Conservation (phyloP, 768 basidiomycete species). For the Mrakia gelida region DNA sequence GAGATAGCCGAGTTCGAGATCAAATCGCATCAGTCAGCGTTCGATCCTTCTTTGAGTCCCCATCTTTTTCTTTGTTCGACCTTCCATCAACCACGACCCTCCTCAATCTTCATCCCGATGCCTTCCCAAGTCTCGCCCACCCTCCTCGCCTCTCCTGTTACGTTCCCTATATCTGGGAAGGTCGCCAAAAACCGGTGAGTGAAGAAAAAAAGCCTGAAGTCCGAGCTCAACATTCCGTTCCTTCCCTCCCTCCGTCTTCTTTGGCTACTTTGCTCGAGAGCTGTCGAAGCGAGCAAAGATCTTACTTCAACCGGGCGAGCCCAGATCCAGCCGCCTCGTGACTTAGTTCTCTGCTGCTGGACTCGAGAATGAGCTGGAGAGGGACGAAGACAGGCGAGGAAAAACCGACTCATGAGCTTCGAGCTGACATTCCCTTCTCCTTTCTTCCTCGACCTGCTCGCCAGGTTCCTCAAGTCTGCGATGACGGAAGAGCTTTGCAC, state of each 20-base stretch:
- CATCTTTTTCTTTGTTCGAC: too few species aligned
- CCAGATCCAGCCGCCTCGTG: too few species aligned
- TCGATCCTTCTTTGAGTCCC: too few species aligned
- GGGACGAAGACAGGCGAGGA: neutral
- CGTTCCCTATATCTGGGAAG: constrained; percentile 38
- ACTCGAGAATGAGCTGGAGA: neutral
- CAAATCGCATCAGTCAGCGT: too few species aligned
- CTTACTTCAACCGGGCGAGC: too few species aligned
- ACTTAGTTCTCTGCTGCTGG: too few species aligned
- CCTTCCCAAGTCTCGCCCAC: neutral
- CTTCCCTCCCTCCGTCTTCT: neutral
- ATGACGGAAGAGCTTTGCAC: constrained; percentile 44
- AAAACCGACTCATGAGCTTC: neutral
- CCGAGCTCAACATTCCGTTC: neutral
- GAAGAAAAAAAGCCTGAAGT: too few species aligned
- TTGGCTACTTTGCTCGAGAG: neutral
- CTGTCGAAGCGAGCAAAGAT: too few species aligned
- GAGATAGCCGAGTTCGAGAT: too few species aligned
- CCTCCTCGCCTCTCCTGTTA: constrained; percentile 34
- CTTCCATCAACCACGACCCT: neutral
- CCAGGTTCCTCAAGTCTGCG: constrained; percentile 32
- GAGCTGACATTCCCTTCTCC: neutral
- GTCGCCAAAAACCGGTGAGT: constrained; percentile 37
- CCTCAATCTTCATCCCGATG: neutral
- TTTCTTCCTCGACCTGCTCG: neutral